These are phyloP conservation scores for Xanthoceras sorbifolium DNA, from an alignment of 345 rosid genomes.

Conservation along the genomic window DNA sequence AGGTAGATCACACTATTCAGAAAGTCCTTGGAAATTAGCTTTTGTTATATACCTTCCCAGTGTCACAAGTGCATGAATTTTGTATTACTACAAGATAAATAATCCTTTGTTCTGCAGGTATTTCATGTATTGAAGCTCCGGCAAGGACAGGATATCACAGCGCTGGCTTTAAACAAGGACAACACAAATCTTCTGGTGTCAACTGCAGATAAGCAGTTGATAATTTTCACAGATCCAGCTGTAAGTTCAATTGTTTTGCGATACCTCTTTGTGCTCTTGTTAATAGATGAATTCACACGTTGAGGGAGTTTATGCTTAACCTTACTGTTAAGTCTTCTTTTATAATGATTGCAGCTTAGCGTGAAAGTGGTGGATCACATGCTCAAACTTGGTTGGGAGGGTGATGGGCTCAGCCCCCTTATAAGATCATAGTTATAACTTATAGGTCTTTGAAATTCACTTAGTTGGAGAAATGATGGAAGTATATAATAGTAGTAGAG, in stretches of 20 bases:
- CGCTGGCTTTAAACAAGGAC: conserved; percentile 75
- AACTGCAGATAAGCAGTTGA: conserved; percentile 85
- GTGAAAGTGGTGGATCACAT: conserved; percentile 87
- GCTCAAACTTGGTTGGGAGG: conserved; percentile 99
- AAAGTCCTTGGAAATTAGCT: not conserved
- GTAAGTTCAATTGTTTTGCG: conserved; percentile 52
- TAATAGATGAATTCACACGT: not conserved
- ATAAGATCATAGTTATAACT: conserved; percentile 45
- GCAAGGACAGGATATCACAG: conserved; percentile 80
- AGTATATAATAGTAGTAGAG: conserved; percentile 1
- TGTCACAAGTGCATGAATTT: not conserved
- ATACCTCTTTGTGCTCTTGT: not conserved
- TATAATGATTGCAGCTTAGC: conserved; percentile 68
- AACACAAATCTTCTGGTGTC: conserved; percentile 92
- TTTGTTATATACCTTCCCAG: not conserved
- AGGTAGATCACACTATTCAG: not conserved
- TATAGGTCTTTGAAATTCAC: conserved; percentile 17
- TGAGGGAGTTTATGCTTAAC: not conserved
- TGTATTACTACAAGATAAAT: conserved; percentile 13
- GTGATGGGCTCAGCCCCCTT: conserved; percentile 69
- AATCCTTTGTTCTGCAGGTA: conserved; percentile 48
- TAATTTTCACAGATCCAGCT: conserved; percentile 91
- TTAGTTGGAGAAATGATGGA: conserved; percentile 18
- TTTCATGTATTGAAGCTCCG: conserved; percentile 71
- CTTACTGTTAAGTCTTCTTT: not conserved